A percentile compares a stretch with the other conserved stretches of the same genome.
Evolutionary conservation across 108 stramenopile genomes (phyloP).

Genomic region (Parietichytrium sp.): DNA sequence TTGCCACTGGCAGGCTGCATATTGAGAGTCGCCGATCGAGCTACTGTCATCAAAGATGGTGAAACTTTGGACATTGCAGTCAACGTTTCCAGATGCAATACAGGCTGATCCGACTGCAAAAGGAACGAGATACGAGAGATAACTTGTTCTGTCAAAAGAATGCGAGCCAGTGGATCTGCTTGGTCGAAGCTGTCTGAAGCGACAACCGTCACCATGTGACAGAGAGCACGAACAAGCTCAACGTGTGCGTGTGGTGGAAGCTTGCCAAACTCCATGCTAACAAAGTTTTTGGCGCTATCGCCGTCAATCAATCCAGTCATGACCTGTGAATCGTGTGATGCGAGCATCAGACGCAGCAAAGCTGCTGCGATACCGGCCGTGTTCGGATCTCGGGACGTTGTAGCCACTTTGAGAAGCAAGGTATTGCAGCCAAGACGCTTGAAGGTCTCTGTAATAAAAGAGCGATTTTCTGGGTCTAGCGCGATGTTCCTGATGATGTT

Average conservation of each 20-base stretch:
- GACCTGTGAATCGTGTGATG: background rate
- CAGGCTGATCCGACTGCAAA: background rate
- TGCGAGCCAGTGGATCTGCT: background rate
- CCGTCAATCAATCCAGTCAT: background rate
- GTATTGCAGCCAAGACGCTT: background rate
- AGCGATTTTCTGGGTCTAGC: background rate
- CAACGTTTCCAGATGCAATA: background rate
- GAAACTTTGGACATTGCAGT: background rate
- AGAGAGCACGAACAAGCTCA: background rate
- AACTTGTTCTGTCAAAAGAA: background rate
- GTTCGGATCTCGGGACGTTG: background rate
- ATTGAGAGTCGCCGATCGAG: too few relatives aligned
- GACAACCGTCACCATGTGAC: background rate
- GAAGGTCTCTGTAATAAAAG: background rate
- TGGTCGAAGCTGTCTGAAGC: background rate
- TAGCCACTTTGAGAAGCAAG: background rate
- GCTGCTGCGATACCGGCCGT: slow-evolving; percentile 11
- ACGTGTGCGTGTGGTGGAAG: too few relatives aligned
- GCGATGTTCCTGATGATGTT: background rate
- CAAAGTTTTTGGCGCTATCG: background rate
- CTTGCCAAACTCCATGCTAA: background rate
- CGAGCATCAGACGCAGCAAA: background rate
- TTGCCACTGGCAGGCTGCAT: too few relatives aligned
- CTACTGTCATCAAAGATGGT: too few relatives aligned
- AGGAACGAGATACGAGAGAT: background rate